Percentiles rank a stretch among this genome's conserved stretches.
These are phyloP conservation scores for Leishmania guyanensis DNA, from an alignment of 208 protist genomes.

Conservation along the genomic window DNA sequence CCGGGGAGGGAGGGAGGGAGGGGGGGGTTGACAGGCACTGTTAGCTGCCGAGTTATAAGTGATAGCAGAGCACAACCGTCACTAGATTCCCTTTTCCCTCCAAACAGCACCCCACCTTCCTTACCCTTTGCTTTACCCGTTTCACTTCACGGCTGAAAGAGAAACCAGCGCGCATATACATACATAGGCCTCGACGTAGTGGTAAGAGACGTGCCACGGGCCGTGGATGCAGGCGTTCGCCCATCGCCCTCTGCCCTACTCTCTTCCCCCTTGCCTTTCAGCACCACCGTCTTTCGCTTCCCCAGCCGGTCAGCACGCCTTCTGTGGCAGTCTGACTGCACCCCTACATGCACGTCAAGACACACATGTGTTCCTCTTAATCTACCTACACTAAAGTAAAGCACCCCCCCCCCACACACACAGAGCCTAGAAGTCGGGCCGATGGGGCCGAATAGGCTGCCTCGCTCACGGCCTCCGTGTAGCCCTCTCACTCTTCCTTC, in stretches of 20 bases:
- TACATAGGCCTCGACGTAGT: not conserved
- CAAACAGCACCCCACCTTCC: not conserved
- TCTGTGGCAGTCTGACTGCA: not conserved
- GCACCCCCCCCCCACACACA: not conserved
- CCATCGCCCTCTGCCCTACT: not conserved
- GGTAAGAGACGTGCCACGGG: not conserved
- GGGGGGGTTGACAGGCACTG: too few relatives aligned
- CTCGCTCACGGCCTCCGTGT: not conserved
- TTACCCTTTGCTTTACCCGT: not conserved
- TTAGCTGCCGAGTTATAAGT: not conserved
- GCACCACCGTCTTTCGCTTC: not conserved
- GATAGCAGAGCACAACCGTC: not conserved
- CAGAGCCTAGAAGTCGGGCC: not conserved
- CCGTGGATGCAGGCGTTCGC: not conserved
- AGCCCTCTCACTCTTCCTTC: not conserved
- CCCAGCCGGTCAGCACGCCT: not conserved
- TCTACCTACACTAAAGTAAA: not conserved
- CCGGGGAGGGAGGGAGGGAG: too few relatives aligned
- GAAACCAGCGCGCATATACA: not conserved
- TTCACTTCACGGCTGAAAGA: constrained; percentile 1
- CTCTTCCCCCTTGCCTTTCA: not conserved
- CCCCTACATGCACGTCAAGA: too few relatives aligned
- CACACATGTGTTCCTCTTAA: not conserved
- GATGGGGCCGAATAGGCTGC: not conserved
- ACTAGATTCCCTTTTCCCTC: too few relatives aligned